Percentiles rank a stretch among this genome's conserved stretches.
Conservation (phyloP, 2,329 filamentous ascomycete genomes). For the Colletotrichum orchidophilum region DNA sequence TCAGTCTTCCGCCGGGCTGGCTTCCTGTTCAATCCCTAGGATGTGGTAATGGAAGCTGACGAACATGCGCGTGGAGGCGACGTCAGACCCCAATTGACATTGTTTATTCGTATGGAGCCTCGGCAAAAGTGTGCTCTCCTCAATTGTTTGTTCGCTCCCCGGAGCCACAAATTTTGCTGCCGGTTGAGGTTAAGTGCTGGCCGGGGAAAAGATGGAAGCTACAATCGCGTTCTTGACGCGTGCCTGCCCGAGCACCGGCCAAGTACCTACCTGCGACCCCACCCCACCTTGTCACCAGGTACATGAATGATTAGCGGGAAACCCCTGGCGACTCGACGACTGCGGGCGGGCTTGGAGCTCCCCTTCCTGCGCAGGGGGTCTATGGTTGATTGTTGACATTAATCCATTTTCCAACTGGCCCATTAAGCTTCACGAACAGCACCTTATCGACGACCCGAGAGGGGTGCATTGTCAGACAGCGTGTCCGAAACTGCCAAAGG, state of each 20-base stretch:
- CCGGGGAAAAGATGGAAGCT: background rate
- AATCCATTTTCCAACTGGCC: background rate
- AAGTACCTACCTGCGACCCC: constrained; percentile 7
- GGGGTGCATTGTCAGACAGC: background rate
- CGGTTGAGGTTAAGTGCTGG: constrained; percentile 12
- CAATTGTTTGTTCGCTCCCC: background rate
- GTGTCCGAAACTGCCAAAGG: background rate
- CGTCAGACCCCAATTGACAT: background rate
- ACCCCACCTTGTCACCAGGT: constrained; percentile 8
- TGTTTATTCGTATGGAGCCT: background rate
- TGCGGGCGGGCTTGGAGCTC: constrained; percentile 14
- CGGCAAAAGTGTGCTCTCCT: background rate
- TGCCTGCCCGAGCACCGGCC: background rate
- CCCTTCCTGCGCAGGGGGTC: constrained; percentile 9
- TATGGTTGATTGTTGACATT: background rate
- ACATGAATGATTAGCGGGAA: constrained; percentile 9
- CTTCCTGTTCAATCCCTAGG: background rate
- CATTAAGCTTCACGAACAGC: background rate
- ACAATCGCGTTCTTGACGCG: constrained; percentile 28
- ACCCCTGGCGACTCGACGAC: constrained; percentile 13
- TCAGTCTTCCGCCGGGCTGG: background rate
- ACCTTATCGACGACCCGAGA: background rate
- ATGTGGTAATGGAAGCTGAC: background rate
- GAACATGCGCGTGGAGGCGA: background rate
- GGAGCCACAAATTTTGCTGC: constrained; percentile 2